Evolutionary conservation across 208 protist genomes (phyloP).

Genomic region (Leishmania arabica): DNA sequence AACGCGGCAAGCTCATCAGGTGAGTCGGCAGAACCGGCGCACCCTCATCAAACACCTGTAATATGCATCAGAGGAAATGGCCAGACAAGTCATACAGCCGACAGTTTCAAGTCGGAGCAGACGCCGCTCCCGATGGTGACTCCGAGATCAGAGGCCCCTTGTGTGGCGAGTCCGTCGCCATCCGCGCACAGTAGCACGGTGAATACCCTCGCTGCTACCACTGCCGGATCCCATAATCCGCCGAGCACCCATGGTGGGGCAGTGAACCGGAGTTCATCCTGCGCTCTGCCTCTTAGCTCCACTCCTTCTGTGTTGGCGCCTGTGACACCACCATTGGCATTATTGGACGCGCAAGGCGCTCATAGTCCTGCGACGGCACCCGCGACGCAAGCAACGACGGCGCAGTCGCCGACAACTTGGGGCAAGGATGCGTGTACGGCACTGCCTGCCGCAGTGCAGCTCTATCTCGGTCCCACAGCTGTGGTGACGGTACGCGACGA

Average conservation of each 20-base stretch:
- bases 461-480: not conserved
- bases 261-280: not conserved
- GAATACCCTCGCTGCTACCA: not conserved
- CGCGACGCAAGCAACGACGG: not conserved
- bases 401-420: not conserved
- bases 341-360: not conserved
- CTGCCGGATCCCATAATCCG: not conserved
- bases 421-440: not conserved
- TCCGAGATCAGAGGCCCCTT: not conserved
- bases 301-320: not conserved
- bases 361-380: not conserved
- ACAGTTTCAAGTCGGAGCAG: not conserved
- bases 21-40: not conserved
- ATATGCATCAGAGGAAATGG: not conserved
- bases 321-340: not conserved
- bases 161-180: not conserved
- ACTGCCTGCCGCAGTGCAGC: not conserved
- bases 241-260: not conserved
- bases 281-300: not conserved
- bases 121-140: not conserved
- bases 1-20: not conserved
- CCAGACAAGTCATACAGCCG: not conserved
- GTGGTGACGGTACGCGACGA: not conserved
- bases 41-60: not conserved
- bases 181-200: not conserved